Evolutionary conservation across 306 rosid species (phyloP).

Genomic region (Comarum palustre): DNA sequence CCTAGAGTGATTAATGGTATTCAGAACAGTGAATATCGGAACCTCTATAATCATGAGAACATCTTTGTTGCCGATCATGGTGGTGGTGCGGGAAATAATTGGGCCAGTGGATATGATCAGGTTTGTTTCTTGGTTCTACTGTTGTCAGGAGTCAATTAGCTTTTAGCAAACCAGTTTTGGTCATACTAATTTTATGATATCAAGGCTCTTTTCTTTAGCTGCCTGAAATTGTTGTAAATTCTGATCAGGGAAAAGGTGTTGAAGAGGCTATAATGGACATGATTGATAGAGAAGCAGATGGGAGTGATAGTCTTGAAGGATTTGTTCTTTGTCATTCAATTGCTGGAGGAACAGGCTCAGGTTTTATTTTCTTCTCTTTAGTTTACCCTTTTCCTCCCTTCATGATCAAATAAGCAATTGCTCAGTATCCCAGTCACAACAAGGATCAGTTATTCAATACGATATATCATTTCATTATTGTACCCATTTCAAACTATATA

Average conservation of each 20-base stretch:
- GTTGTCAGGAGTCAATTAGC: background rate
- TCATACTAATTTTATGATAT: background rate
- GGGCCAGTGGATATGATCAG: conserved; percentile 99
- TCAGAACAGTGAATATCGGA: conserved; percentile 88
- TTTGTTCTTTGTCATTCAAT: conserved; percentile 97
- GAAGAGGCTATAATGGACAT: conserved; percentile 99
- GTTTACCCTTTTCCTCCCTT: background rate
- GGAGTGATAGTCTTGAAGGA: conserved; percentile 99
- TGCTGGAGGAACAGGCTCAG: conserved; percentile 99
- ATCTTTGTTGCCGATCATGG: conserved; percentile 90
- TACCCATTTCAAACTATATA: background rate
- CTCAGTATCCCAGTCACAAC: background rate
- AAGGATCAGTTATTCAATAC: conserved; percentile 1
- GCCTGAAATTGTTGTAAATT: conserved; percentile 23
- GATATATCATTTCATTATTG: background rate
- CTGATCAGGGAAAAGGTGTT: conserved; percentile 81
- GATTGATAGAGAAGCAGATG: conserved; percentile 99
- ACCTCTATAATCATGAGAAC: conserved; percentile 94
- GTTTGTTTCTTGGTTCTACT: conserved; percentile 35
- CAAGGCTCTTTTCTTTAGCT: background rate
- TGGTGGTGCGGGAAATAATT: conserved; percentile 96
- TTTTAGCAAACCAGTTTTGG: conserved; percentile 8
- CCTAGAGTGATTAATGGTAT: conserved; percentile 95
- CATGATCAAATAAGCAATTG: background rate
- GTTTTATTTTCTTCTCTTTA: conserved; percentile 35